Percentiles rank a stretch among this genome's conserved stretches.
These are phyloP conservation scores for Thymus mandschuricus DNA, from an alignment of 257 asterid species.

Conservation along the genomic window DNA sequence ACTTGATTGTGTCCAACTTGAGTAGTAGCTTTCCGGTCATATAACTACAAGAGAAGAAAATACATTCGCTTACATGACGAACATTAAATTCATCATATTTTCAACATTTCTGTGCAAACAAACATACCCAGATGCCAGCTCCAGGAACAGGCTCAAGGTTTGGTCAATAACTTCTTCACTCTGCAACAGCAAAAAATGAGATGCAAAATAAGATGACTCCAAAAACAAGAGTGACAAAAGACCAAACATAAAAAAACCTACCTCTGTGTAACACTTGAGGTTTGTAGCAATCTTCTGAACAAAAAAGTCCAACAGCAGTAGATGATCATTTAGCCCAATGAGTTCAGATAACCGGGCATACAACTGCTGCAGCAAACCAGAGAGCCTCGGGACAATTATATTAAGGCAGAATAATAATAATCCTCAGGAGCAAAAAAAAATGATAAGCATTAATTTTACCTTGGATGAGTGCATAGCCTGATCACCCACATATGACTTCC, in stretches of 20 bases:
- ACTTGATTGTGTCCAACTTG: conserved; percentile 91
- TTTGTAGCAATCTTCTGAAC: conserved; percentile 88
- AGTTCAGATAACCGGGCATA: conserved; percentile 90
- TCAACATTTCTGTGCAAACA: conserved; percentile 17
- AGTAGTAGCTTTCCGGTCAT: conserved; percentile 96
- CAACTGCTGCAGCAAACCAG: conserved; percentile 81
- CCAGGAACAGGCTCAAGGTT: conserved; percentile 87
- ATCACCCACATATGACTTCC: conserved; percentile 94
- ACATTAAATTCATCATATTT: conserved; percentile 9
- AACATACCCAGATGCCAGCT: conserved; percentile 94
- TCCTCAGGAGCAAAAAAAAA: not conserved
- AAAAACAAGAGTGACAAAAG: conserved; percentile 24
- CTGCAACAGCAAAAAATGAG: conserved; percentile 48
- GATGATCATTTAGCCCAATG: conserved; percentile 97
- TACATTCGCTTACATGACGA: conserved; percentile 11
- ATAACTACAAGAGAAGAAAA: conserved; percentile 57
- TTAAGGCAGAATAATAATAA: conserved; percentile 32
- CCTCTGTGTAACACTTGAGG: conserved; percentile 93
- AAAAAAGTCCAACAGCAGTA: conserved; percentile 74
- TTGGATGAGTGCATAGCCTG: conserved; percentile 98
- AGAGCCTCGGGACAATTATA: conserved; percentile 28
- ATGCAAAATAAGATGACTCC: conserved; percentile 13
- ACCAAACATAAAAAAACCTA: conserved; percentile 31
- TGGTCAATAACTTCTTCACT: conserved; percentile 90
- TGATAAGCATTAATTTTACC: conserved; percentile 48